Evolutionary conservation across 2,329 filamentous ascomycete species (phyloP).

Genomic region (Coniochaeta sp.): DNA sequence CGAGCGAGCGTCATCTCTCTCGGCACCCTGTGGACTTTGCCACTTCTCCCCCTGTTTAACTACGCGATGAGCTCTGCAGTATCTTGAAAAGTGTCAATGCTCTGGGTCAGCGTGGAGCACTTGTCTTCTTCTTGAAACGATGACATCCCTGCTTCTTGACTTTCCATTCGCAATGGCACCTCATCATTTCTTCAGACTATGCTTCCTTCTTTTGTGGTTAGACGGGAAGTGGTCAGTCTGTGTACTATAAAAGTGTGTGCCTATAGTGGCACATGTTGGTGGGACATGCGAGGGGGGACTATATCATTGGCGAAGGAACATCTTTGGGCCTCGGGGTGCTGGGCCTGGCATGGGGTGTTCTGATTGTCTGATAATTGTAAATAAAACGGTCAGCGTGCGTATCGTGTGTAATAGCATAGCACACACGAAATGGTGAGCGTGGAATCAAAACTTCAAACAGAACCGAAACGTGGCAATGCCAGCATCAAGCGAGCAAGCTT

Average conservation of each 20-base stretch:
- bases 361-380: conserved; percentile 2
- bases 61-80: background rate
- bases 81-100: background rate
- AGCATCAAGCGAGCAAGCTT: background rate
- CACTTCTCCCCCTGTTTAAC: background rate
- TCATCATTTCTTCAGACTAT: background rate
- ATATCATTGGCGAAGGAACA: background rate
- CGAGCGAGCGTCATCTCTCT: background rate
- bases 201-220: background rate
- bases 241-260: background rate
- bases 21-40: background rate
- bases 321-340: background rate
- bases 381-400: background rate
- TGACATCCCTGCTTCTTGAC: background rate
- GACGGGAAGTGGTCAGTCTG: background rate
- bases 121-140: background rate
- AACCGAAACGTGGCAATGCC: background rate
- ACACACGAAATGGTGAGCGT: background rate
- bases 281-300: background rate
- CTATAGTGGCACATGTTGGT: background rate
- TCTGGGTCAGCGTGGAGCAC: background rate
- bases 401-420: background rate
- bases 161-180: background rate
- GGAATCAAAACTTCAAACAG: background rate
- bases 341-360: background rate